Evolutionary conservation across 2,329 filamentous ascomycete species (phyloP).

Genomic region (Esteya vermicola): DNA sequence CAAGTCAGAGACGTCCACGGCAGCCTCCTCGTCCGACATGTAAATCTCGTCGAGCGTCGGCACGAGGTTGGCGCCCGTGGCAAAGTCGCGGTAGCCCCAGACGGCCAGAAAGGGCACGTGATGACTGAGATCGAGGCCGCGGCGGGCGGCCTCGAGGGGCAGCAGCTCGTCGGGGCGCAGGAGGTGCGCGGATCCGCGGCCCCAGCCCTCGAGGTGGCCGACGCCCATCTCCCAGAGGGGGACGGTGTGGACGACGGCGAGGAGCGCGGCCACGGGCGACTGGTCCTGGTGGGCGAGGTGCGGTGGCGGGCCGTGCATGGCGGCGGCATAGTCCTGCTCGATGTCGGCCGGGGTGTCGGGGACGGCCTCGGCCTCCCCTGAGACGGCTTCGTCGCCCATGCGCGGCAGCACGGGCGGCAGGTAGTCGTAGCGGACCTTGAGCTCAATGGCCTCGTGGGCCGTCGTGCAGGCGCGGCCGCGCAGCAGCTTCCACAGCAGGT

Average conservation of each 20-base stretch:
- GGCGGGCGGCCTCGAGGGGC: slow-evolving; percentile 35
- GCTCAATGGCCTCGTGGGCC: slow-evolving; percentile 35
- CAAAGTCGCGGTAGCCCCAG: slow-evolving; percentile 46
- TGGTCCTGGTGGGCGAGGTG: not conserved
- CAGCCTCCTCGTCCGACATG: slow-evolving; percentile 28
- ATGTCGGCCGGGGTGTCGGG: not conserved
- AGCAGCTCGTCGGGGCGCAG: slow-evolving; percentile 44
- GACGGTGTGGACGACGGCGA: slow-evolving; percentile 32
- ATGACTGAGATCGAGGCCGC: slow-evolving; percentile 35
- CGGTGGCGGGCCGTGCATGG: not conserved
- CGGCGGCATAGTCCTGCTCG: not conserved
- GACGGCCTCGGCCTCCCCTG: not conserved
- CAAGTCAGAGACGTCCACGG: not conserved
- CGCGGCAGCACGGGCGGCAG: slow-evolving; percentile 14
- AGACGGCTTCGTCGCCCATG: not conserved
- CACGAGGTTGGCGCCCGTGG: slow-evolving; percentile 31
- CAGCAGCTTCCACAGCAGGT: slow-evolving; percentile 45
- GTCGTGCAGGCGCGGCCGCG: slow-evolving; percentile 36
- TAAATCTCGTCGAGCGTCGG: slow-evolving; percentile 36
- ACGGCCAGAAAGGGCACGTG: slow-evolving; percentile 38
- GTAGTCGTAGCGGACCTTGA: slow-evolving; percentile 45
- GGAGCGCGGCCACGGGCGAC: not conserved
- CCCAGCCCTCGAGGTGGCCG: slow-evolving; percentile 43
- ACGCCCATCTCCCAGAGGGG: slow-evolving; percentile 35
- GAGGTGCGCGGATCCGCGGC: slow-evolving; percentile 29